Evolutionary conservation across 805 yeast genomes (phyloP).

Genomic region (Candida methanosorbosa): DNA sequence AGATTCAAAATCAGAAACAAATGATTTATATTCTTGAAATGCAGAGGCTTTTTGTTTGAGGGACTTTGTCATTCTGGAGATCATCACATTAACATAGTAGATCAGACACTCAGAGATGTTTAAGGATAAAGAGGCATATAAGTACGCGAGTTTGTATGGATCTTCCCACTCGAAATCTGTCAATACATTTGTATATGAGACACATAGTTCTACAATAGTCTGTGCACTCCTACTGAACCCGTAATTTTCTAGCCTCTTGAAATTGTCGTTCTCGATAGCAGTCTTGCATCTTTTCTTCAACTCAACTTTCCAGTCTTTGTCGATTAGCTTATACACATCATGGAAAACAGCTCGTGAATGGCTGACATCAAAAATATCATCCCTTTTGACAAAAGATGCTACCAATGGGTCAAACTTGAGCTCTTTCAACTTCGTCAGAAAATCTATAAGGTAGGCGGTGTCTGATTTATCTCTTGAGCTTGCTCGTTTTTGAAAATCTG

Average conservation of each 20-base stretch:
- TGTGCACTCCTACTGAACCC: constrained; percentile 20
- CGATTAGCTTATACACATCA: too few species aligned
- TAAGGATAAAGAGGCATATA: constrained; percentile 34
- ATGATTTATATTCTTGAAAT: neutral
- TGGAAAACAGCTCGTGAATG: too few species aligned
- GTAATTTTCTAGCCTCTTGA: constrained; percentile 29
- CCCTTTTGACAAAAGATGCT: too few species aligned
- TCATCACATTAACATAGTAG: constrained; percentile 34
- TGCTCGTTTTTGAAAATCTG: neutral
- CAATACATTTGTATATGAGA: constrained; percentile 39
- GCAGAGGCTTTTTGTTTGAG: too few species aligned
- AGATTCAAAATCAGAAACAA: neutral
- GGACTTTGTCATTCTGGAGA: neutral
- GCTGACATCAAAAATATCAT: too few species aligned
- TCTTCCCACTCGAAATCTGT: constrained; percentile 58
- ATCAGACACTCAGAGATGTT: constrained; percentile 31
- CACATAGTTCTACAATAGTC: constrained; percentile 18
- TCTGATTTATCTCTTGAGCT: neutral
- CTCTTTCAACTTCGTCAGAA: constrained; percentile 8
- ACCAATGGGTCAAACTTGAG: constrained; percentile 6
- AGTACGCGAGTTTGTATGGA: constrained; percentile 19
- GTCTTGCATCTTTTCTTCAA: constrained; percentile 26
- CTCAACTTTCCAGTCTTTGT: constrained; percentile 16
- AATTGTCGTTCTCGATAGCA: constrained; percentile 50
- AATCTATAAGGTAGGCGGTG: constrained; percentile 5